These are phyloP conservation scores for Ichthyophthirius multifiliis DNA, from an alignment of 169 alveolate species.

Conservation along the genomic window DNA sequence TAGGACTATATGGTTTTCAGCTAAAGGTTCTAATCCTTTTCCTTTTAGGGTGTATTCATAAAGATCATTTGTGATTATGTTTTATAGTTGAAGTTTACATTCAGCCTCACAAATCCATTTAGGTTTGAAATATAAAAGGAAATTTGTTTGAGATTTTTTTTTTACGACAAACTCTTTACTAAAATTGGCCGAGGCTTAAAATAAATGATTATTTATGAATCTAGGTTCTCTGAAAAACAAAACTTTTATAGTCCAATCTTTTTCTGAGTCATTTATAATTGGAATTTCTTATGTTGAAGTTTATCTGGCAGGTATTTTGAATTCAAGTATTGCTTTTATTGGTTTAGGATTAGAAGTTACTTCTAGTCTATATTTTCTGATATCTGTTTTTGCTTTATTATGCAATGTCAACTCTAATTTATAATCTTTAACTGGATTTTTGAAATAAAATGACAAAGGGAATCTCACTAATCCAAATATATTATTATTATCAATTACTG, in stretches of 20 bases:
- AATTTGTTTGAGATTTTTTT: conserved; percentile 70
- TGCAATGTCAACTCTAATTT: conserved; percentile 10
- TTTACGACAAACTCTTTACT: conserved; percentile 51
- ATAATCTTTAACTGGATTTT: conserved; percentile 38
- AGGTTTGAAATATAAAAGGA: conserved; percentile 85
- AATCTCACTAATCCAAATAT: too few relatives aligned
- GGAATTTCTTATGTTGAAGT: conserved; percentile 85
- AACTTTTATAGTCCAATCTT: conserved; percentile 87
- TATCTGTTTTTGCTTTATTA: conserved; percentile 17
- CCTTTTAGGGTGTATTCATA: conserved; percentile 89
- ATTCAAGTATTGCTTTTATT: conserved; percentile 75
- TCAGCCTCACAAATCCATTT: conserved; percentile 78
- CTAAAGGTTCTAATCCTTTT: conserved; percentile 90
- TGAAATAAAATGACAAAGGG: conserved; percentile 13
- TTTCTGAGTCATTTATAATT: conserved; percentile 85
- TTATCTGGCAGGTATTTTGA: conserved; percentile 87
- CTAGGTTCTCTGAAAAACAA: conserved; percentile 59
- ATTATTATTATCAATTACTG: too few relatives aligned
- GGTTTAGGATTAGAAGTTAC: conserved; percentile 24
- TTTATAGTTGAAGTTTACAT: conserved; percentile 77
- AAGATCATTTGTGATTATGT: conserved; percentile 83
- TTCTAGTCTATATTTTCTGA: conserved; percentile 31
- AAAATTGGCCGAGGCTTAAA: background rate
- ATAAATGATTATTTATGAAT: conserved; percentile 54
- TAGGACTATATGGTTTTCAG: conserved; percentile 88